Percentiles rank a stretch among this genome's conserved stretches.
phyloP scores from a whole-genome alignment of 2,329 filamentous ascomycete genomes.

The Hymenoscyphus fraxineus region DNA sequence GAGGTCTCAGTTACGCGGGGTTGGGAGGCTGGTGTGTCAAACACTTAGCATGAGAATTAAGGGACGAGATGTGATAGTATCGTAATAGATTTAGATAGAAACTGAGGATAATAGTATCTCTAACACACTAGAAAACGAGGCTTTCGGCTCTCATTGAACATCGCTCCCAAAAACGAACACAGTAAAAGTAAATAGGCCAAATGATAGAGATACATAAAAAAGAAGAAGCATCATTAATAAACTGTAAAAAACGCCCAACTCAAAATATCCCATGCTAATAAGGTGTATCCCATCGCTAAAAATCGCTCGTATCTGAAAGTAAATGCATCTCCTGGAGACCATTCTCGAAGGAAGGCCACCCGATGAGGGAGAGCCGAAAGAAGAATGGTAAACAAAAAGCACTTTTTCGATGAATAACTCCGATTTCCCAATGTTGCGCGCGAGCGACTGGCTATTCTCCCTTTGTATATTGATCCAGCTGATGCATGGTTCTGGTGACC shows the following conservation, averaged over 20 bases:
- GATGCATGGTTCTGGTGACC: neutral
- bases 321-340: neutral
- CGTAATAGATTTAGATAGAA: too few species aligned
- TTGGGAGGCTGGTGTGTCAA: too few species aligned
- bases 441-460: conserved; percentile 9
- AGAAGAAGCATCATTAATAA: neutral
- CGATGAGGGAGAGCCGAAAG: neutral
- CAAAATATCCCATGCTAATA: neutral
- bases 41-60: too few species aligned
- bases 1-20: too few species aligned
- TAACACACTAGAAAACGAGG: too few species aligned
- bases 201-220: too few species aligned
- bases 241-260: neutral
- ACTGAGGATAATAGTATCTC: too few species aligned
- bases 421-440: conserved; percentile 6
- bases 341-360: too few species aligned
- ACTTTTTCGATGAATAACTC: conserved; percentile 7
- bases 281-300: conserved; percentile 2
- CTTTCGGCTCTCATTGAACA: too few species aligned
- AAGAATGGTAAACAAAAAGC: neutral
- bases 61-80: too few species aligned
- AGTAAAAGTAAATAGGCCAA: too few species aligned
- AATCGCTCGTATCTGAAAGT: neutral
- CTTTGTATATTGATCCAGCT: conserved; percentile 5
- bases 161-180: too few species aligned